These are phyloP conservation scores for Coccomyxa subellipsoidea DNA, from an alignment of 163 green algal genomes.

Conservation along the genomic window DNA sequence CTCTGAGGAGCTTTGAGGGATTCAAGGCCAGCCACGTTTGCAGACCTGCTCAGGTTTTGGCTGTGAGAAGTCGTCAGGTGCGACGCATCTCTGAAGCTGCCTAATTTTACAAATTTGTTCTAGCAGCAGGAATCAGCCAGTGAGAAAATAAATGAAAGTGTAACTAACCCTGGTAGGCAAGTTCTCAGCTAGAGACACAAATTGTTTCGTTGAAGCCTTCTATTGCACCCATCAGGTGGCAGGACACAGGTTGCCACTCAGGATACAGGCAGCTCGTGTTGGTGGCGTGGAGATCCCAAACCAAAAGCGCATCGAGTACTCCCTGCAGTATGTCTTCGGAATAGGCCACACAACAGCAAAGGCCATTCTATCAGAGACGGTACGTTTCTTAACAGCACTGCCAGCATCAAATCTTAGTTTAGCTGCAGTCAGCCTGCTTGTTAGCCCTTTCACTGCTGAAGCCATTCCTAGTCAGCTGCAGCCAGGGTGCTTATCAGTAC, in stretches of 20 bases:
- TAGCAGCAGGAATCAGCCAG: neutral
- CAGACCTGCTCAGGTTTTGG: neutral
- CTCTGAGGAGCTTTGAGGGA: conserved; percentile 9
- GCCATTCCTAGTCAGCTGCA: too few relatives aligned
- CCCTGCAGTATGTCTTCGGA: conserved; percentile 97
- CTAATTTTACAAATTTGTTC: neutral
- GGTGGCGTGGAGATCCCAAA: conserved; percentile 97
- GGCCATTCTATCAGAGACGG: conserved; percentile 77
- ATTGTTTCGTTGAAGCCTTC: too few relatives aligned
- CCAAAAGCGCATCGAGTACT: conserved; percentile 91
- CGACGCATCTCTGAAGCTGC: neutral
- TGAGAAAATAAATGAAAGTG: too few relatives aligned
- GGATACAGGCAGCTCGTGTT: conserved; percentile 63
- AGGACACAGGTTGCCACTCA: conserved; percentile 17
- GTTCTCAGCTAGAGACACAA: too few relatives aligned
- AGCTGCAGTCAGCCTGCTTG: too few relatives aligned
- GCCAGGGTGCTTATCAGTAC: too few relatives aligned
- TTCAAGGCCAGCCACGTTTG: conserved; percentile 4
- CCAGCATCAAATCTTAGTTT: too few relatives aligned
- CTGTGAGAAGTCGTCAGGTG: neutral
- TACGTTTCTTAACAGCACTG: conserved; percentile 18
- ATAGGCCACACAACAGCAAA: conserved; percentile 89
- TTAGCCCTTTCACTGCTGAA: too few relatives aligned
- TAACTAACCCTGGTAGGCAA: too few relatives aligned
- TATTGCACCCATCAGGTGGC: neutral